Base-by-base conservation (phyloP, 352 stramenopile species). In the Phytophthora europaea region DNA sequence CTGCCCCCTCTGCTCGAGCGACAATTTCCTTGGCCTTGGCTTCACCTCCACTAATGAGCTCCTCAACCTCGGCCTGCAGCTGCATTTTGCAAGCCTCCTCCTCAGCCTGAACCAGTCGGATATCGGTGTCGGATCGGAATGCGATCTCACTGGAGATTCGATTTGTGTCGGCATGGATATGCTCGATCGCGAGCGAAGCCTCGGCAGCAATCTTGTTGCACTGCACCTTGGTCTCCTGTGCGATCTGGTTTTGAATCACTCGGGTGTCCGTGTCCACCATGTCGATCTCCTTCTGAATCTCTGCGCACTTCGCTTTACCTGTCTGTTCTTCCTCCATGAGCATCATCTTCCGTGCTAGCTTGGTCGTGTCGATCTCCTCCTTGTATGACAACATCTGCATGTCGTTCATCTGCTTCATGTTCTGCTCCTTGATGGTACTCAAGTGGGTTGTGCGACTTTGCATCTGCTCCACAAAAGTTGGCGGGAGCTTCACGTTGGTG, bases 381-480 rank as follows among this genome's bases (percentile, higher is more conserved):
- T 81, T 79, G 65, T 80, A 81, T 23, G 75, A 73, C 47, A 93
- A 67, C 66, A 84, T 59, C 55, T 90, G 81, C 86, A 93, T 90
- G 72, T 85, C 82, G 60, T 75, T 83, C 64, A 91, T 81, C 56
- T 90, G 86, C 70, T 93, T 87, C 86, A 93, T 92, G 50, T 81
- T 87, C 52, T 92, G 78, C 67, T 90, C 79, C 52, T 85, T 84
- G 74, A 90, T 84, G 26, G 84, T 65, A 47, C 79, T 88, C 56
- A 82, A 73, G 38, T 90, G 75, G 48, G 87, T 81, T 43, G 86
- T 92, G 47, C 84, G 87, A 60, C 84, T 81, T 34, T 81, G 72
- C 84, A 92, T 91, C 57, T 92, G 86, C 61, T 85, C 63, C 34
- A 83, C 72, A 48, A 94, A 91, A 12, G 75, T 76, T 13, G 67